A percentile compares a stretch with the other conserved stretches of the same genome.
Evolutionary conservation across 257 asterid species (phyloP).

Genomic region (Catharanthus roseus): DNA sequence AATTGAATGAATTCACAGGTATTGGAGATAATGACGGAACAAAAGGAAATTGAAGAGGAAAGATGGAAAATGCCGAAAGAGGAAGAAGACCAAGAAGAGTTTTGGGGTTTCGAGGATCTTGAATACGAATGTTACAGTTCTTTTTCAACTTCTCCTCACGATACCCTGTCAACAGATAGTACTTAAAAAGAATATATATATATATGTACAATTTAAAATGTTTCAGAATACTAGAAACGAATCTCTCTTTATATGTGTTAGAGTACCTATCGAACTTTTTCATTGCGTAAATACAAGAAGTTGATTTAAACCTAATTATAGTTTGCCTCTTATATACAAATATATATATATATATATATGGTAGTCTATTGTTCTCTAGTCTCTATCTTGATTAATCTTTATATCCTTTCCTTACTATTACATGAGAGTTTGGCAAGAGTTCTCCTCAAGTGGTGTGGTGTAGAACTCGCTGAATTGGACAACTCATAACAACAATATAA

Average conservation of each 20-base stretch:
- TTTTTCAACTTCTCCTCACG: constrained; percentile 48
- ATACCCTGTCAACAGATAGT: constrained; percentile 43
- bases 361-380: neutral
- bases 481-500: neutral
- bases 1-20: constrained; percentile 32
- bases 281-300: constrained; percentile 8
- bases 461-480: constrained; percentile 3
- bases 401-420: neutral
- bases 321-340: neutral
- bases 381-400: neutral
- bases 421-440: constrained; percentile 11
- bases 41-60: constrained; percentile 50
- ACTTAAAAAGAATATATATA: constrained; percentile 11
- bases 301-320: neutral
- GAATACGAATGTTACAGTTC: constrained; percentile 69
- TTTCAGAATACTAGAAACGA: neutral
- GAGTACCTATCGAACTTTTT: no score
- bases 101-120: constrained; percentile 91
- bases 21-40: constrained; percentile 52
- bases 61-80: constrained; percentile 75
- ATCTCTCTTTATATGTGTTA: neutral
- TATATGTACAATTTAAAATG: neutral
- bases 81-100: constrained; percentile 61
- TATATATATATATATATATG: no score
- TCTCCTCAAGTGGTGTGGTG: neutral